These are phyloP conservation scores for Alternaria sp. DNA, from an alignment of 2,329 filamentous ascomycete genomes.

Conservation along the genomic window DNA sequence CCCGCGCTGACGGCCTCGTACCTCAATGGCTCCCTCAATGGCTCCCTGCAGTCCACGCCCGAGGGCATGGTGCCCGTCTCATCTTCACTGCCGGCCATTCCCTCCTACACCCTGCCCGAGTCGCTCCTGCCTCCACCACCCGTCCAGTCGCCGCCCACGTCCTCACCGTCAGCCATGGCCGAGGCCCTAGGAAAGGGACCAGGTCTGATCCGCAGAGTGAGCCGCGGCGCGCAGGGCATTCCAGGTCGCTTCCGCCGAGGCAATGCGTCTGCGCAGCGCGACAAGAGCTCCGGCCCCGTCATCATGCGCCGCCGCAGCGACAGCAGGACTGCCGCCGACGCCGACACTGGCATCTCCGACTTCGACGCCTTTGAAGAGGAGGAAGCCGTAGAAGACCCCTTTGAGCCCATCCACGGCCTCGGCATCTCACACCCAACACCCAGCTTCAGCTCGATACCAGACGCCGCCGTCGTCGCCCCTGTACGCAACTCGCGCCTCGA, in stretches of 20 bases:
- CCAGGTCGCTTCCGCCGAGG: conserved; percentile 76
- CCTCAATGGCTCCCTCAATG: conserved; percentile 67
- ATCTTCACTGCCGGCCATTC: conserved; percentile 52
- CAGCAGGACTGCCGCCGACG: conserved; percentile 73
- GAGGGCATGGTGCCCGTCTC: conserved; percentile 65
- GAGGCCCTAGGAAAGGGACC: conserved; percentile 68
- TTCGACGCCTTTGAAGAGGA: conserved; percentile 59
- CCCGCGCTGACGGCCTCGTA: conserved; percentile 47
- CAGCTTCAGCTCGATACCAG: conserved; percentile 48
- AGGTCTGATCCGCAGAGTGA: conserved; percentile 81
- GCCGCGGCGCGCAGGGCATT: conserved; percentile 76
- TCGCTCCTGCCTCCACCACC: conserved; percentile 64
- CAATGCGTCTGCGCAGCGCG: conserved; percentile 75
- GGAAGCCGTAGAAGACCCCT: conserved; percentile 56
- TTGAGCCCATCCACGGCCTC: conserved; percentile 50
- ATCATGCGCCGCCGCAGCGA: conserved; percentile 88
- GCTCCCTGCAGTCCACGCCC: conserved; percentile 71
- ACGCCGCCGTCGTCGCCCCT: conserved; percentile 63
- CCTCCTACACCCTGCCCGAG: conserved; percentile 75
- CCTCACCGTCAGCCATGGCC: conserved; percentile 64
- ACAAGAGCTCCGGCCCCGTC: conserved; percentile 87
- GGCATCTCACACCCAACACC: conserved; percentile 47
- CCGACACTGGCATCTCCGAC: conserved; percentile 56
- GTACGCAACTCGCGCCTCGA: conserved; percentile 79
- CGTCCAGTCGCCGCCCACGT: conserved; percentile 43